Evolutionary conservation across 441 rosid genomes (phyloP), one percentile per base, ranked within the genome.

Genomic region (Gossypium davidsonii): DNA sequence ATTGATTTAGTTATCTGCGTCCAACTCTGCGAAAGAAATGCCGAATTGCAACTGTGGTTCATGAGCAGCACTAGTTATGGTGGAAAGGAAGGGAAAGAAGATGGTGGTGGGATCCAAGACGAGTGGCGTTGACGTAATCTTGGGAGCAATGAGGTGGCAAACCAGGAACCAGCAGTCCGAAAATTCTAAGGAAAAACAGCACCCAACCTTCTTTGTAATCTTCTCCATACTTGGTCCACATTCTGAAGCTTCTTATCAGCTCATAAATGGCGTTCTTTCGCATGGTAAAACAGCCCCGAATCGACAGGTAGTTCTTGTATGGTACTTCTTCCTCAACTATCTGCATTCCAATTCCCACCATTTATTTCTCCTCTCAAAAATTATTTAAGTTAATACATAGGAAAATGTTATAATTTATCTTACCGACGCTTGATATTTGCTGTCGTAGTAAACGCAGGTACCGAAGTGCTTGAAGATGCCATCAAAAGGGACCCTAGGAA

Each of bases 391-490:
- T 28, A 28, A 28, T 4, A 4, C 34, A 28, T 28, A 4, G 34
- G 34, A 28, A 28, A 28, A 0, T 4, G 5, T 28, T 28, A 28
- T 34, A 7, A 7, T 31, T 15, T 31, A 14, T 6, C 4, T 53
- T 65, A 88, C 91, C 89, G 81, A 58, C 42, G 88, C 88, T 67
- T 68, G 18, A 25, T 91, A 91, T 70, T 72, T 74, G 74, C 87
- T 81, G 52, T 84, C 76, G 64, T 74, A 84, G 83, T 78, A 82
- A 71, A 84, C 74, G 77, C 94, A 91, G 6, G 79, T 25, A 28
- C 97, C 92, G 71, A 84, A 88, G 72, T 91, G 94, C 84, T 88
- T 88, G 85, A 77, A 91, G 77, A 76, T 70, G 76, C 82, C 81
- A 72, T 88, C 91, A 39, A 55, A 80, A 0, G 94, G 91, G 58